phyloP scores from a whole-genome alignment of 208 protist species.

The Tritrichomonas foetus region DNA sequence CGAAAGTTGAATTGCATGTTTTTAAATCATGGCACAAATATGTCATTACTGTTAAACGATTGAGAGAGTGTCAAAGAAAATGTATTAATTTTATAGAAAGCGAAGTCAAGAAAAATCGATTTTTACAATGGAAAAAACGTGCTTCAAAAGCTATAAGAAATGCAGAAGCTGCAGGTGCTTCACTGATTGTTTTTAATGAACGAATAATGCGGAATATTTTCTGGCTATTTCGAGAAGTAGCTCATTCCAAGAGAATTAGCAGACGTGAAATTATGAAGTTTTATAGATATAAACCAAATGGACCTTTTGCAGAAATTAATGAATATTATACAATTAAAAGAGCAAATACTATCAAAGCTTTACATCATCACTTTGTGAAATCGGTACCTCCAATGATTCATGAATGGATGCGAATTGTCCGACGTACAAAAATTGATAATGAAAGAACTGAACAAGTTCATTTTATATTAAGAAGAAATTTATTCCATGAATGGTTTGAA shows the following conservation, averaged over 20 bases:
- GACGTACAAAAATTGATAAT: not conserved
- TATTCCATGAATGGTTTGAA: not conserved
- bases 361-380: not conserved
- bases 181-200: not conserved
- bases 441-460: not conserved
- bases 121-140: not conserved
- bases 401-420: not conserved
- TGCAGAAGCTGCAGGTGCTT: not conserved
- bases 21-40: not conserved
- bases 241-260: not conserved
- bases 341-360: not conserved
- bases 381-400: not conserved
- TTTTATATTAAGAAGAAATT: not conserved
- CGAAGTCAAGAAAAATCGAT: not conserved
- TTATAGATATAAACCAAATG: not conserved
- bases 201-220: not conserved
- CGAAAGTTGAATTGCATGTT: not conserved
- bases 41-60: not conserved
- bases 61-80: not conserved
- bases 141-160: not conserved
- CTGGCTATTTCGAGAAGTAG: not conserved
- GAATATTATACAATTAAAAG: not conserved
- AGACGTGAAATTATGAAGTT: not conserved
- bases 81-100: not conserved
- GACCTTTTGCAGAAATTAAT: not conserved